phyloP scores from a whole-genome alignment of 306 rosid genomes.

The Malus asiatica region DNA sequence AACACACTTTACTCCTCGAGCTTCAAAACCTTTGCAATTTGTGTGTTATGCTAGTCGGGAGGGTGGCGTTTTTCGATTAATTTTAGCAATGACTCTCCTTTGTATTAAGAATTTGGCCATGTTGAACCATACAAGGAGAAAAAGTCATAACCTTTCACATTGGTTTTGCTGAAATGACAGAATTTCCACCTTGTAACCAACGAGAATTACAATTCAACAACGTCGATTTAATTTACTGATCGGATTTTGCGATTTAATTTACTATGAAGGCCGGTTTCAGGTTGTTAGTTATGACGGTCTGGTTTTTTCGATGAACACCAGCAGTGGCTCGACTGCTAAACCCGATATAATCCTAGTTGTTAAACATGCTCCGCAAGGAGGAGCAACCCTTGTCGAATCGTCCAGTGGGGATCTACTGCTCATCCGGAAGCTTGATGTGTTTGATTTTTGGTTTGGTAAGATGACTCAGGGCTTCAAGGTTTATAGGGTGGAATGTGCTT shows the following conservation, averaged over 20 bases:
- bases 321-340: not conserved
- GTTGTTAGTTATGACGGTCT: not conserved
- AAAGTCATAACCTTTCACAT: not conserved
- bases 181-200: not conserved
- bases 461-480: not conserved
- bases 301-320: not conserved
- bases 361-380: not conserved
- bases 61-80: no score
- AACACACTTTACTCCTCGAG: no score
- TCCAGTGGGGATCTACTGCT: not conserved
- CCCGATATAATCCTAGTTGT: not conserved
- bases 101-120: not conserved
- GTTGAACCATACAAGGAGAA: not conserved
- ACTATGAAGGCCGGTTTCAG: not conserved
- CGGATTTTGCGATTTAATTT: not conserved
- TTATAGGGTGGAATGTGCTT: not conserved
- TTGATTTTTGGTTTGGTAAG: not conserved
- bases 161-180: not conserved
- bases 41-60: no score
- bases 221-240: no score
- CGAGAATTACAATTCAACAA: not conserved
- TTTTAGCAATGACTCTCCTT: no score
- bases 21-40: no score
- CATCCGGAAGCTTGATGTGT: not conserved
- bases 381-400: not conserved